Base-by-base conservation (phyloP, 106 monocot species). In the Triglochin maritima region DNA sequence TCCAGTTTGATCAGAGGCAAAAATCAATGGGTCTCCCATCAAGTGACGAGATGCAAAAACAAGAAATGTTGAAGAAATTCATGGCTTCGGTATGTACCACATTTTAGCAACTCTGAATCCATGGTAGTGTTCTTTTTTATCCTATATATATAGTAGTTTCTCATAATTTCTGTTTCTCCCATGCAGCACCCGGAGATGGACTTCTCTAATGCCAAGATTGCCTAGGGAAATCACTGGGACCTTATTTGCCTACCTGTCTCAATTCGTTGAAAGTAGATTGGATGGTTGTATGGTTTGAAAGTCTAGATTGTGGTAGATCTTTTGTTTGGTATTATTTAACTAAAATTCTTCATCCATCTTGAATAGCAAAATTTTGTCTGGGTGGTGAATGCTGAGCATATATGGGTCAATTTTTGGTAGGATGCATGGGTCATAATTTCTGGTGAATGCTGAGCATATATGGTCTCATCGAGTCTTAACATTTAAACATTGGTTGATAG, bases 101-200 rank as follows among this genome's bases (percentile, higher is more conserved):
- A 44, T 17, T 44, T 2, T 4, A 46, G 14, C 7, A 9, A 4
- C 9, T 16, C 10, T 29, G 12, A 50, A 4, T 4, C 1, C 15
- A 54, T 13, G 50, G 3, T 63, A 13, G 41, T 44, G 61, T n/a
- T 58, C 13, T 3, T 7, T 55, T 41, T 9, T 16, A 58, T 4
- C 41, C 7, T n/a, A 44, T 15, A 2, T 46, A 17, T 58, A n/a
- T n/a, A n/a, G n/a, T n/a, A 47, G 13, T 17, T 48, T 6, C 14
- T 47, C 12, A 47, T 65, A 12, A 13, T 15, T 3, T 47, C 0
- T n/a, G 7, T 3, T 13, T 48, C 4, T 61, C 50, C 46, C 53
- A 43, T 50, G 79, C 87, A 98, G 96, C 96, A 98, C 79, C 96
- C 96, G 8, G 96, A 91, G 65, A 91, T 98, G 91, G 96, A 96